Conservation (phyloP, 139 green algal genomes). For the Chlamydomonas asymmetrica region DNA sequence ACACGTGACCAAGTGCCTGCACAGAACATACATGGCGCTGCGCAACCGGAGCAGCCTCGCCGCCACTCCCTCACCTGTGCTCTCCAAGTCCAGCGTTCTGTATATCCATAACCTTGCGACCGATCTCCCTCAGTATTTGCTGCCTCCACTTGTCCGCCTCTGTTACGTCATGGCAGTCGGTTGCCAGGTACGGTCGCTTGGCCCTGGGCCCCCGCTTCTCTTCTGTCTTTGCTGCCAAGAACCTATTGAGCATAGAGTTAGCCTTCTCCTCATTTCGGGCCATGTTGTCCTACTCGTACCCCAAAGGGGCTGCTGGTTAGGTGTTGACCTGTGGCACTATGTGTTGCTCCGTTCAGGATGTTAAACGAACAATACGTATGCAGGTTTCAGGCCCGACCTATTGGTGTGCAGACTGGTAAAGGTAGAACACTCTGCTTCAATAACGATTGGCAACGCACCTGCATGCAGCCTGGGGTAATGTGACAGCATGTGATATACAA, state of each 20-base stretch:
- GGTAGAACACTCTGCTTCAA: no score
- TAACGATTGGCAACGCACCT: no score
- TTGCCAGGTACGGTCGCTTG: slow-evolving; percentile 87
- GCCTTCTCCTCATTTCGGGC: slow-evolving; percentile 98
- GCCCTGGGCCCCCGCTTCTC: slow-evolving; percentile 59
- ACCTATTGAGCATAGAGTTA: slow-evolving; percentile 96
- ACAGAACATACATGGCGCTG: neutral
- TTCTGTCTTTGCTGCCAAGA: slow-evolving; percentile 77
- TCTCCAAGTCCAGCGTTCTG: slow-evolving; percentile 98
- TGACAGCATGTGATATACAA: no score
- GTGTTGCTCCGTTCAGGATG: no score
- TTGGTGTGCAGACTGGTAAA: no score
- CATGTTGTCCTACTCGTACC: slow-evolving; percentile 85
- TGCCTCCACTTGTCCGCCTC: slow-evolving; percentile 96
- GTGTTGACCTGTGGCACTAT: neutral
- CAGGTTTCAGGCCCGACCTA: no score
- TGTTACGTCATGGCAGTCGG: slow-evolving; percentile 88
- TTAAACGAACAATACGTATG: no score
- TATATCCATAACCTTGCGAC: slow-evolving; percentile 98
- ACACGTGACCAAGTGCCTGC: neutral
- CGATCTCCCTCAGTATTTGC: slow-evolving; percentile 96
- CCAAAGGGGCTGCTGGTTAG: neutral
- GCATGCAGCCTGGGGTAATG: no score
- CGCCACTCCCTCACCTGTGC: slow-evolving; percentile 62
- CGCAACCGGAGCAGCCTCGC: neutral